A percentile compares a stretch with the other conserved stretches of the same genome.
Conservation (phyloP, 257 asterid species). For the Rauvolfia tetraphylla region DNA sequence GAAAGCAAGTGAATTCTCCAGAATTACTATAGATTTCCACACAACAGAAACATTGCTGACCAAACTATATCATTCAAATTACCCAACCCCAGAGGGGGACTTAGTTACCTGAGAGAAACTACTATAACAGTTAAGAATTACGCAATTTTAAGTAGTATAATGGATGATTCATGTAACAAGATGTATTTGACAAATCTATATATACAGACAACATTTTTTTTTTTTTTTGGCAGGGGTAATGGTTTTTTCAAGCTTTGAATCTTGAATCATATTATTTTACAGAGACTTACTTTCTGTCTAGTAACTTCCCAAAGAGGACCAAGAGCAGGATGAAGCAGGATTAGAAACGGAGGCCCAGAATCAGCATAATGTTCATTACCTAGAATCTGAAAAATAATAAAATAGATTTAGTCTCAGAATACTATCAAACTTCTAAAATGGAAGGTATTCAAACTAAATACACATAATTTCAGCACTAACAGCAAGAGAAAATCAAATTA, state of each 20-base stretch:
- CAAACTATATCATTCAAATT: neutral
- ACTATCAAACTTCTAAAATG: neutral
- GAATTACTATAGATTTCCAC: neutral
- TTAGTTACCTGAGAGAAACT: neutral
- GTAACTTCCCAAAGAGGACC: slow-evolving; percentile 98
- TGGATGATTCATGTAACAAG: neutral
- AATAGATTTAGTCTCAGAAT: neutral
- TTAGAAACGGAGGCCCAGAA: slow-evolving; percentile 91
- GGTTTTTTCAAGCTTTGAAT: neutral
- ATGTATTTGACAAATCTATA: neutral
- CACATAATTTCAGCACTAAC: slow-evolving; percentile 5
- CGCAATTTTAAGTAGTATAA: neutral
- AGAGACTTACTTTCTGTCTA: slow-evolving; percentile 67
- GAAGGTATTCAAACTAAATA: neutral
- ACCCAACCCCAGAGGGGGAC: slow-evolving; percentile 1
- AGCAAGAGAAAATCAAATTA: slow-evolving; percentile 1
- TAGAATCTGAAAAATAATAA: slow-evolving; percentile 49
- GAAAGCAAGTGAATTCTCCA: neutral
- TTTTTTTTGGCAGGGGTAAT: too few relatives aligned
- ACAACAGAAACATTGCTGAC: neutral
- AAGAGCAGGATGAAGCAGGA: slow-evolving; percentile 96
- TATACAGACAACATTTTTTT: neutral
- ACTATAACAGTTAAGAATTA: neutral
- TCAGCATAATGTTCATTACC: slow-evolving; percentile 65
- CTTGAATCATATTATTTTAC: neutral